A percentile compares a stretch with the other conserved stretches of the same genome.
Evolutionary conservation across 106 monocot species (phyloP).

Genomic region (Dioscorea zingiberensis): DNA sequence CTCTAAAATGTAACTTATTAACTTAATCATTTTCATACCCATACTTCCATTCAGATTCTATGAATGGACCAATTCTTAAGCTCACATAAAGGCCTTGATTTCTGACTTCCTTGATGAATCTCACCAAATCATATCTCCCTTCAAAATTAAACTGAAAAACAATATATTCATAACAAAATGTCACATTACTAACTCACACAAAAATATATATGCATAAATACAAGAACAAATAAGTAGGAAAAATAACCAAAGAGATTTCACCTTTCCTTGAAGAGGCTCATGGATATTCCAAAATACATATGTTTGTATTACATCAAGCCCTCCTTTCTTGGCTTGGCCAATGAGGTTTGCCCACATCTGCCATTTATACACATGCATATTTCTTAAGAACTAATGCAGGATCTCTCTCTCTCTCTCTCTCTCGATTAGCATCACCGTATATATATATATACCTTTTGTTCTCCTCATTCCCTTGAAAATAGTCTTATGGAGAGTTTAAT

Average conservation of each 20-base stretch:
- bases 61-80: constrained; percentile 86
- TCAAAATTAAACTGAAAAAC: constrained; percentile 59
- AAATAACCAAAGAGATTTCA: background rate
- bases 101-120: constrained; percentile 69
- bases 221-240: background rate
- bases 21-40: constrained; percentile 34
- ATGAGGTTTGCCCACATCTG: constrained; percentile 95
- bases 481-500: background rate
- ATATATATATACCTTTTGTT: background rate
- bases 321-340: constrained; percentile 66
- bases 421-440: too few species aligned
- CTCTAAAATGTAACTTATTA: background rate
- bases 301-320: constrained; percentile 90
- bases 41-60: constrained; percentile 92
- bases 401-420: too few species aligned
- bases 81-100: constrained; percentile 71
- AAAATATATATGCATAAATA: background rate
- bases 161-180: background rate
- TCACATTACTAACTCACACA: too few species aligned
- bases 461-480: background rate
- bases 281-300: constrained; percentile 96
- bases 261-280: constrained; percentile 77
- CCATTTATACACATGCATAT: background rate
- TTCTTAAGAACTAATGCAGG: background rate
- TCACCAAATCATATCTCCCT: constrained; percentile 73